phyloP scores from a whole-genome alignment of 1,139 yeast genomes.

The Hyphopichia wangnamkhiaoensis region DNA sequence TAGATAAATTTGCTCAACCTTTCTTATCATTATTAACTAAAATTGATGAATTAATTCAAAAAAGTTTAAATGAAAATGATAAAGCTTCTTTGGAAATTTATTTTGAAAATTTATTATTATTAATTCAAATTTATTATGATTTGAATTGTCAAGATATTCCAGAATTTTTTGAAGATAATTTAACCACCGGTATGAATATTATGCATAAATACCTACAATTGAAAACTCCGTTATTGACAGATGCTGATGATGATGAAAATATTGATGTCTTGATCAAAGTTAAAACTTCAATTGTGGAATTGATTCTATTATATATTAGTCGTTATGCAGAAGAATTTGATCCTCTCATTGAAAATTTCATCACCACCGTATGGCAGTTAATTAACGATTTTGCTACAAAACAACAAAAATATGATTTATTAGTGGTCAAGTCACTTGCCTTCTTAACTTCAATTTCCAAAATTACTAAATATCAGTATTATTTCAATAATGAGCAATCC shows the following conservation, averaged over 20 bases:
- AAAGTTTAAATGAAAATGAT: conserved; percentile 31
- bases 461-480: conserved; percentile 56
- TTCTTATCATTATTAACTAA: conserved; percentile 66
- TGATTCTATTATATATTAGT: conserved; percentile 81
- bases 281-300: conserved; percentile 82
- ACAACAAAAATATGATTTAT: conserved; percentile 78
- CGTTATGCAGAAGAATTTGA: conserved; percentile 92
- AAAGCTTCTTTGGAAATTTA: conserved; percentile 52
- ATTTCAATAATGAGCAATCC: conserved; percentile 68
- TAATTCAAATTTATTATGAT: conserved; percentile 84
- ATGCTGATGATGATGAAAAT: conserved; percentile 66
- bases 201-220: conserved; percentile 78
- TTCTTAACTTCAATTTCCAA: conserved; percentile 83
- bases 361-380: conserved; percentile 79
- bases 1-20: conserved; percentile 83
- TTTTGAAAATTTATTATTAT: conserved; percentile 69
- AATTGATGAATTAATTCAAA: conserved; percentile 66
- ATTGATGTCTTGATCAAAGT: conserved; percentile 71
- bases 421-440: conserved; percentile 78
- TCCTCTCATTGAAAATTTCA: conserved; percentile 72
- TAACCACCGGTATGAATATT: conserved; percentile 74
- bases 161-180: conserved; percentile 93
- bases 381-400: conserved; percentile 61
- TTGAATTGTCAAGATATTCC: conserved; percentile 98
- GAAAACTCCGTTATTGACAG: conserved; percentile 54